Base-by-base conservation (phyloP, 164 flowering plant species). In the Paratinospora sagittata region DNA sequence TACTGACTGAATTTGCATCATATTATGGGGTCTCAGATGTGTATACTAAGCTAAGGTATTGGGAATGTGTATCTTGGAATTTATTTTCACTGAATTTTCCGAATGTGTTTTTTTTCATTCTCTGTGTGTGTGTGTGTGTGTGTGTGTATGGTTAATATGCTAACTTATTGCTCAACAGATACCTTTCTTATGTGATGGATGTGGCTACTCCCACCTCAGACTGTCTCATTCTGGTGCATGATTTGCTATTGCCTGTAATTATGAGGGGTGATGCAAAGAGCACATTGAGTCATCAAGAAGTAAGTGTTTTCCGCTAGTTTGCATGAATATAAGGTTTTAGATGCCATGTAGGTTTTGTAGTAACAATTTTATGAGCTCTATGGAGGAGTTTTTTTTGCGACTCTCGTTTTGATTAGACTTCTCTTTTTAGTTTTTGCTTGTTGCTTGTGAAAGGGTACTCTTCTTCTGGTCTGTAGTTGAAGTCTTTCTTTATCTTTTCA, bases 191-290 rank as follows among this genome's bases (percentile, higher is more conserved):
- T 78, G 82, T 94, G 36, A 94, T 94, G 98, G 96, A 94, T 83
- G 95, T 94, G 33, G 98, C 98, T 12, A 94, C 96, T 30, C 98
- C 98, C 14, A 90, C 98, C 26, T 90, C 90, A n/a, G 97, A 94
- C 75, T 94, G 98, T 69, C 92, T 94, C 27, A 70, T 52, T 30
- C 81, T 94, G 75, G 96, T 94, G 26, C 76, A 88, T 76, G 89
- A 94, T 72, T 78, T 89, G 80, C 77, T 94, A 61, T 73, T 78
- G 66, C 96, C 98, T 76, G 93, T 94, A 7, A 27, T 88, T 11
- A 86, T 90, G 90, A 89, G 85, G 77, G 89, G 96, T 24, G 74
- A 76, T 61, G 62, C 77, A 63, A 91, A 83, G 81, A 85, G 78
- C 75, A 82, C 88, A 13, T 79, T 94, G 74, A 94, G 98, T 81